Conservation (phyloP, 1,284 basidiomycete genomes). For the Vanrija pseudolonga region DNA sequence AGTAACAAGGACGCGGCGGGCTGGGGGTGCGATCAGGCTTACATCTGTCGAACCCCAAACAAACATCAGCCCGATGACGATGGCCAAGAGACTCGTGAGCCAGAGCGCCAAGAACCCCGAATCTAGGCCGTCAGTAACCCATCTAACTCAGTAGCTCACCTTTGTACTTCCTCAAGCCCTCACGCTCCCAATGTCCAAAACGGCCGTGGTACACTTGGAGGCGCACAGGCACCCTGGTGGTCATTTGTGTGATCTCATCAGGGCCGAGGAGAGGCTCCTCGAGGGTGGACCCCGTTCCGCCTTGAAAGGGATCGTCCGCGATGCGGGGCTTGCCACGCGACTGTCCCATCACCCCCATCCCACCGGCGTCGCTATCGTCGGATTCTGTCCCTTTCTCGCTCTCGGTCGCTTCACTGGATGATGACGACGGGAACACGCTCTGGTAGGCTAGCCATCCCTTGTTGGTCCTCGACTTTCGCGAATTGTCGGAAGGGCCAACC, state of each 20-base stretch:
- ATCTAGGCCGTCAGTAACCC: slow-evolving; percentile 22
- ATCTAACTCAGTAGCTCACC: slow-evolving; percentile 24
- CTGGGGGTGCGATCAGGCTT: slow-evolving; percentile 1
- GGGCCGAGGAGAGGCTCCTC: slow-evolving; percentile 38
- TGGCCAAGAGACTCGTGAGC: slow-evolving; percentile 35
- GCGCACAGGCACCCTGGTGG: slow-evolving; percentile 29
- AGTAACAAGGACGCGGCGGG: not conserved
- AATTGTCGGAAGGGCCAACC: not conserved
- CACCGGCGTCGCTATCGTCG: slow-evolving; percentile 25
- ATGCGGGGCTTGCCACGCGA: slow-evolving; percentile 10
- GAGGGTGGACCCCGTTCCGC: slow-evolving; percentile 9
- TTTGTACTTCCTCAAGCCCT: slow-evolving; percentile 46
- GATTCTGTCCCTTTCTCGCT: slow-evolving; percentile 40
- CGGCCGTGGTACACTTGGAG: slow-evolving; percentile 47
- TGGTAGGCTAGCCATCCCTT: slow-evolving; percentile 51
- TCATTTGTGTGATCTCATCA: slow-evolving; percentile 25
- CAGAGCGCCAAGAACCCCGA: slow-evolving; percentile 45
- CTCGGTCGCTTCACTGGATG: slow-evolving; percentile 29
- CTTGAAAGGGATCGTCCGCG: not conserved
- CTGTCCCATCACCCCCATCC: slow-evolving; percentile 27
- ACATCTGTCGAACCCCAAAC: slow-evolving; percentile 50
- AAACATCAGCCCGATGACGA: slow-evolving; percentile 42
- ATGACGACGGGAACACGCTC: slow-evolving; percentile 45
- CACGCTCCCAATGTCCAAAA: slow-evolving; percentile 47
- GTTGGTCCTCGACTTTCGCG: slow-evolving; percentile 15